Evolutionary conservation across 2,329 filamentous ascomycete species (phyloP).

Genomic region (Neonectria punicea): DNA sequence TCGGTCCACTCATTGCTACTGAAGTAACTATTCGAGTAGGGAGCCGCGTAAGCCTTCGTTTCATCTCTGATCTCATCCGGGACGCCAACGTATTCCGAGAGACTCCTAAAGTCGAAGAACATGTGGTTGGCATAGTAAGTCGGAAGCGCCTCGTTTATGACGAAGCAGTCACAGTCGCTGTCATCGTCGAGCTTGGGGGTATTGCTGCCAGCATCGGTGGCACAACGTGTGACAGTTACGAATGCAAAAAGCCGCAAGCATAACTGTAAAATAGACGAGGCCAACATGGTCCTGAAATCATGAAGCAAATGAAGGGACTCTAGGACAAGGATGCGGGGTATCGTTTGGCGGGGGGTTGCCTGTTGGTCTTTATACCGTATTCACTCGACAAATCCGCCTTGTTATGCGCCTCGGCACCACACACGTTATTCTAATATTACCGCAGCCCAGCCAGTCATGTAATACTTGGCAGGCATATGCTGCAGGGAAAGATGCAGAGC

Average conservation of each 20-base stretch:
- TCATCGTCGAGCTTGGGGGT: conserved; percentile 29
- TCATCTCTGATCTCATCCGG: conserved; percentile 44
- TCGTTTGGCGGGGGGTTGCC: neutral
- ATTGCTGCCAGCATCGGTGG: conserved; percentile 27
- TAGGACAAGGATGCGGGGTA: neutral
- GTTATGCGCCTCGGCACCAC: neutral
- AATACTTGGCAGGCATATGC: neutral
- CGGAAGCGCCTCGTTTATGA: conserved; percentile 39
- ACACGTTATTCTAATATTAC: neutral
- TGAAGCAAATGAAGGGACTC: neutral
- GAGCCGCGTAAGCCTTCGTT: conserved; percentile 44
- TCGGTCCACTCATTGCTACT: conserved; percentile 44
- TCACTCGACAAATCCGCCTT: neutral
- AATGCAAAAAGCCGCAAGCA: neutral
- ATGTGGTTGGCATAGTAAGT: conserved; percentile 41
- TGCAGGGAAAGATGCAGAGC: neutral
- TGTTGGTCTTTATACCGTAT: neutral
- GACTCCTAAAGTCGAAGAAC: conserved; percentile 46
- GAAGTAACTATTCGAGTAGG: conserved; percentile 50
- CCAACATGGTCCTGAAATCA: neutral
- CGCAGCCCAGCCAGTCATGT: neutral
- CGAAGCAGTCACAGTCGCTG: conserved; percentile 44
- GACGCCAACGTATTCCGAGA: conserved; percentile 40
- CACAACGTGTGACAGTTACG: neutral
- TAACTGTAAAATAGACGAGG: neutral